Base-by-base conservation (phyloP, 495 filamentous ascomycete genomes). In the Lasiosphaeriaceae sp. region DNA sequence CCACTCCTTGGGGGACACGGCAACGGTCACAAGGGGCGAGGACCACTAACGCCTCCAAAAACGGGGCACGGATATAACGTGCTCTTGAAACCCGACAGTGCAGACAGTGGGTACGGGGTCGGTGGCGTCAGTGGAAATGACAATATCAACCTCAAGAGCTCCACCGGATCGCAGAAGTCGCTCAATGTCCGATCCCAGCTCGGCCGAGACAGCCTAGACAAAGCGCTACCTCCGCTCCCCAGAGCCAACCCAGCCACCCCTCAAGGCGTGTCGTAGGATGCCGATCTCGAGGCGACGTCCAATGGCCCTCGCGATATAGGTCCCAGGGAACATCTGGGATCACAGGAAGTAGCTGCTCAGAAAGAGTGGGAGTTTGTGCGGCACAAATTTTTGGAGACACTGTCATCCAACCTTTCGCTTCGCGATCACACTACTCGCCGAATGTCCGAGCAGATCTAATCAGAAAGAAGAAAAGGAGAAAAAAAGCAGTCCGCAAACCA, bases 171-270 rank as follows among this genome's bases (percentile, higher is more conserved):
- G 3, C 64, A 68, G 24, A 67, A 63, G 53, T 69, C 66, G 37
- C 26, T 59, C 20, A 60, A 59, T 22, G 19, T 65, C 11, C 59
- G 59, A n/a, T 17, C 53, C 2, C 64, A 64, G 44, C 51, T 76
- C 51, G 70, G 75, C 53, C 68, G 75, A 6, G 72, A 77, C 22
- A 74, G 75, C 49, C 64, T 76, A 11, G 80, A 84, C 31, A 85
- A 86, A 65, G 79, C 77, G 7, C 57, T 86, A 9, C 82, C 83
- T 11, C 77, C 81, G 7, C 61, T 83, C 14, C 82, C 83, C 8
- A 70, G 54, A 16, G 65, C 39, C 2, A 29, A 55, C 39, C 34
- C 54, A 2, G 22, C 59, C 11, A 35, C 54, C 23, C 9, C 51
- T 3, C 54, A 58, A 22, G 44, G 45, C 29, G 52, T 59, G 29